Conservation (phyloP, 305 asterid genomes). For the Solanum aculeatissimum region DNA sequence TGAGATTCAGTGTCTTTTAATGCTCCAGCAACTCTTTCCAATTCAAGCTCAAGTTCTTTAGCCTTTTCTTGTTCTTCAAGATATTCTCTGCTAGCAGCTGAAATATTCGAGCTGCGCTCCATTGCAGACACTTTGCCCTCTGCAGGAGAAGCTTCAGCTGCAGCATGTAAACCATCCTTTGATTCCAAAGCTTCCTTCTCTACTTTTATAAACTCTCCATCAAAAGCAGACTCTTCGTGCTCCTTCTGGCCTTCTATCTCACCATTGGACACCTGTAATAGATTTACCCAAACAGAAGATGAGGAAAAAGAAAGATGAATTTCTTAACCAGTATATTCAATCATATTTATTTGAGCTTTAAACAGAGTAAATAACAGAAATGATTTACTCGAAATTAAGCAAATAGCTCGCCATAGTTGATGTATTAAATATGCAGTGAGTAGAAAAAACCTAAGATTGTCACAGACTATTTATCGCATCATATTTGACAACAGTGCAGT, state of each 20-base stretch:
- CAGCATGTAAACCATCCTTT: conserved; percentile 5
- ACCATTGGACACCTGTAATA: neutral
- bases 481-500: neutral
- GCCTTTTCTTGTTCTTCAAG: conserved; percentile 68
- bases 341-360: neutral
- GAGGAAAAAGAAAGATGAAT: neutral
- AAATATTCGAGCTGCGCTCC: conserved; percentile 9
- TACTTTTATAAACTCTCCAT: conserved; percentile 79
- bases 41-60: conserved; percentile 54
- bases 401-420: neutral
- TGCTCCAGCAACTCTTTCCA: conserved; percentile 34
- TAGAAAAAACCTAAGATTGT: neutral
- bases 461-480: neutral
- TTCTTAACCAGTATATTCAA: neutral
- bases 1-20: conserved; percentile 56
- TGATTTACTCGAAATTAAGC: neutral
- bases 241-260: conserved; percentile 29
- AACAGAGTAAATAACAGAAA: neutral
- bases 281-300: neutral
- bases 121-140: conserved; percentile 11
- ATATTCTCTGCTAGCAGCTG: conserved; percentile 37
- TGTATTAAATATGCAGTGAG: neutral
- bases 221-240: conserved; percentile 43
- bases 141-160: conserved; percentile 23
- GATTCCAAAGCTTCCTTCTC: conserved; percentile 48